A percentile compares a stretch with the other conserved stretches of the same genome.
These are phyloP conservation scores for Yarrowia bubula DNA, from an alignment of 805 yeast genomes.

Conservation along the genomic window DNA sequence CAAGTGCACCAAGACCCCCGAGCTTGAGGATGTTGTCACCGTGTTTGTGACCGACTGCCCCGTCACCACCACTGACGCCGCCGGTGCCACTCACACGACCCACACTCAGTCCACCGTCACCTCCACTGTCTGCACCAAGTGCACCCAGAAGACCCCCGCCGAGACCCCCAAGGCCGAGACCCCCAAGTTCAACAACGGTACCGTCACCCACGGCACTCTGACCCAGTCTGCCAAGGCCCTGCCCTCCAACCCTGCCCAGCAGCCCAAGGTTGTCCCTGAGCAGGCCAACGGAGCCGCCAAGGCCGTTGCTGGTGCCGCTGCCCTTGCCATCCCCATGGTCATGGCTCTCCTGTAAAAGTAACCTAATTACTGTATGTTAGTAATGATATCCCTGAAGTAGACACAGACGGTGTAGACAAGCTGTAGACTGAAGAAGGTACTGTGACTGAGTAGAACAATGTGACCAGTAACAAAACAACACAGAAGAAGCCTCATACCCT, in stretches of 20 bases:
- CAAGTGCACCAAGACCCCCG: constrained; percentile 13
- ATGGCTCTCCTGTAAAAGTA: not conserved
- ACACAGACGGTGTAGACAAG: too few species aligned
- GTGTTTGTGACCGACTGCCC: not conserved
- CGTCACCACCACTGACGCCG: not conserved
- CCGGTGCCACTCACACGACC: not conserved
- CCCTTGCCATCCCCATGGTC: not conserved
- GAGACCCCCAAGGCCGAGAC: not conserved
- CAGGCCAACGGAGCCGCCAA: constrained; percentile 11
- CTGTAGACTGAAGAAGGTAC: too few species aligned
- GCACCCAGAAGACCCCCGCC: not conserved
- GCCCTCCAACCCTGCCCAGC: not conserved
- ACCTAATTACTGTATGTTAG: too few species aligned
- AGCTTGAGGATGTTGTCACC: not conserved
- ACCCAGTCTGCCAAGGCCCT: not conserved
- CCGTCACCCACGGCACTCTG: not conserved
- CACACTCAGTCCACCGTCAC: not conserved
- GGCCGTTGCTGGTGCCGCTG: not conserved
- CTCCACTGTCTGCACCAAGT: not conserved
- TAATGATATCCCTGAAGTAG: too few species aligned
- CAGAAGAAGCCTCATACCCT: too few species aligned
- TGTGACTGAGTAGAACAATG: too few species aligned
- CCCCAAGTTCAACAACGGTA: too few species aligned
- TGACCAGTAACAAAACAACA: too few species aligned
- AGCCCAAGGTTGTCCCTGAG: not conserved